Conservation (phyloP, 2,329 filamentous ascomycete species). For the Aspergillus sp. region DNA sequence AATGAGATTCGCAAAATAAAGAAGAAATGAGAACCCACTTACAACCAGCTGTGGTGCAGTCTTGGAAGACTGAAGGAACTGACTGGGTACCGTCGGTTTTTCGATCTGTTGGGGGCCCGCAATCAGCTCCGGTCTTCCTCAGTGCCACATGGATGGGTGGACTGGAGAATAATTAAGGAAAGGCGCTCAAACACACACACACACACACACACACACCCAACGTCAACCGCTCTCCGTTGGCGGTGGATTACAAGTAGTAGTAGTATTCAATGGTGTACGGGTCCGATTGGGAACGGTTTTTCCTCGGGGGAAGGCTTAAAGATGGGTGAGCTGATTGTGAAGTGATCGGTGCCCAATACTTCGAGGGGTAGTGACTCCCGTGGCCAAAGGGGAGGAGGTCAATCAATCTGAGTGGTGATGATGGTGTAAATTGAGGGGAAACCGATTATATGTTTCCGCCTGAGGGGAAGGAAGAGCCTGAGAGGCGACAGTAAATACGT, state of each 20-base stretch:
- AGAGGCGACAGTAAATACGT: background rate
- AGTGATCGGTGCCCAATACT: slow-evolving; percentile 22
- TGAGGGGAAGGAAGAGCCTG: background rate
- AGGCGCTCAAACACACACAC: slow-evolving; percentile 1
- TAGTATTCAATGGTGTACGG: background rate
- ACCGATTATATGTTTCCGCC: background rate
- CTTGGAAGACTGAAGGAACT: background rate
- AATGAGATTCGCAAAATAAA: slow-evolving; percentile 14
- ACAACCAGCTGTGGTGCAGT: background rate
- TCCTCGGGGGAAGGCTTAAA: slow-evolving; percentile 4
- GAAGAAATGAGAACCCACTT: slow-evolving; percentile 9
- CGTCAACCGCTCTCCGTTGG: slow-evolving; percentile 3
- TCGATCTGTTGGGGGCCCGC: slow-evolving; percentile 5
- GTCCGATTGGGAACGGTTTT: slow-evolving; percentile 9
- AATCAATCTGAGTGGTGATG: background rate
- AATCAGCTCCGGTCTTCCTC: slow-evolving; percentile 14
- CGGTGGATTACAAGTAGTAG: background rate
- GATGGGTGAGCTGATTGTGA: slow-evolving; percentile 6
- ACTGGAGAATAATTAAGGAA: slow-evolving; percentile 4
- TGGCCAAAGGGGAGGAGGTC: background rate
- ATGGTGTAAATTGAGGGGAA: background rate
- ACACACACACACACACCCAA: background rate
- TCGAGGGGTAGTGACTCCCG: slow-evolving; percentile 6
- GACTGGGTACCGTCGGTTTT: slow-evolving; percentile 3
- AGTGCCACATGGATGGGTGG: slow-evolving; percentile 18